Percentiles rank a stretch among this genome's conserved stretches.
Conservation (phyloP, 2,329 filamentous ascomycete genomes). For the Xylariomycetidae sp. region DNA sequence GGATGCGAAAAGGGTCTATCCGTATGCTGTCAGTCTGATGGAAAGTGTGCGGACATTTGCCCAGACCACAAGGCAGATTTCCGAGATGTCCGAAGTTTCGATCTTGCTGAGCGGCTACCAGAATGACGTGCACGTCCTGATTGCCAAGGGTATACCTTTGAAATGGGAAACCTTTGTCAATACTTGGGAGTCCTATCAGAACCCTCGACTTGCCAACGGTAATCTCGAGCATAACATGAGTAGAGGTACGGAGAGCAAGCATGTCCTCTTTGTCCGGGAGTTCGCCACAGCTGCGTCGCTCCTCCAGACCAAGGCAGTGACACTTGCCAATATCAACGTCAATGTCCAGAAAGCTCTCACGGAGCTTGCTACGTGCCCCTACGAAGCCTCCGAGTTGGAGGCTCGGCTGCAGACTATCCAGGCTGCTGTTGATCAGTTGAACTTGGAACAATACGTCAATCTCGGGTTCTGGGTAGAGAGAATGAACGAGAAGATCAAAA, state of each 20-base stretch:
- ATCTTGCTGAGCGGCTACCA: constrained; percentile 85
- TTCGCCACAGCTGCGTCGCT: constrained; percentile 83
- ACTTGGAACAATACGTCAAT: constrained; percentile 93
- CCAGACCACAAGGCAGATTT: constrained; percentile 79
- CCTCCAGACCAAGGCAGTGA: constrained; percentile 80
- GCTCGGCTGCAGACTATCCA: constrained; percentile 80
- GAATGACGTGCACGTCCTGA: constrained; percentile 78
- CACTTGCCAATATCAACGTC: constrained; percentile 72
- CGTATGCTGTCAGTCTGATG: constrained; percentile 96
- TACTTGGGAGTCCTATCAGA: constrained; percentile 85
- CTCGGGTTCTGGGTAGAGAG: constrained; percentile 82
- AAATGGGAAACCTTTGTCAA: constrained; percentile 98
- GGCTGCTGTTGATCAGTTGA: constrained; percentile 89
- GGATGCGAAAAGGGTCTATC: constrained; percentile 97
- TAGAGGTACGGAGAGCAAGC: constrained; percentile 71
- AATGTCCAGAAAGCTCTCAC: constrained; percentile 73
- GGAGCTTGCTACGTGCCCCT: constrained; percentile 79
- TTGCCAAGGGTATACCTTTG: constrained; percentile 81
- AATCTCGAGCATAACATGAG: constrained; percentile 50
- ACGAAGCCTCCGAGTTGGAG: constrained; percentile 74
- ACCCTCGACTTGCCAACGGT: constrained; percentile 51
- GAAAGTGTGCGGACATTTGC: constrained; percentile 93
- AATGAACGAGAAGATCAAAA: constrained; percentile 80
- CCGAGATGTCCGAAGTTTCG: constrained; percentile 79
- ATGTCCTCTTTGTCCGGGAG: constrained; percentile 93